Conservation (phyloP, 2,329 filamentous ascomycete species). For the Fusarium napiforme region DNA sequence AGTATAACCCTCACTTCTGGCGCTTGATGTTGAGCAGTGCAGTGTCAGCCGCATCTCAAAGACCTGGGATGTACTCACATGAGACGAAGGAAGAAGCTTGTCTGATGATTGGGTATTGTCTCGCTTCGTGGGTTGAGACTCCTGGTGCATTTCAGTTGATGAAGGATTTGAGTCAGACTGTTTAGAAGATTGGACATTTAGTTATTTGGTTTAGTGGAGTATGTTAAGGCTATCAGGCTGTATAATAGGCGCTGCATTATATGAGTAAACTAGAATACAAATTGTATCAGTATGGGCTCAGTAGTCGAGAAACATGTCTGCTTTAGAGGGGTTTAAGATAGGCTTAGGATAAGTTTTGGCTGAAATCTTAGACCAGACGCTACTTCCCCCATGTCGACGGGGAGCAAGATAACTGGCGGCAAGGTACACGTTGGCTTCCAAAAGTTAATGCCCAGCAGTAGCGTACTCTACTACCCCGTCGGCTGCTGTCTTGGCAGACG, state of each 20-base stretch:
- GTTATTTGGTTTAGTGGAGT: rapidly evolving
- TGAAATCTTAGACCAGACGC: rapidly evolving
- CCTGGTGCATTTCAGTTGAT: slow-evolving; percentile 15
- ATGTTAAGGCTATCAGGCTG: neutral
- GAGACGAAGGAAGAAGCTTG: slow-evolving; percentile 28
- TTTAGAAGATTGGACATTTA: rapidly evolving
- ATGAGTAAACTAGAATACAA: rapidly evolving
- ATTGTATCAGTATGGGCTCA: neutral
- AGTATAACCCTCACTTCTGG: slow-evolving; percentile 38
- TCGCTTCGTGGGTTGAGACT: slow-evolving; percentile 37
- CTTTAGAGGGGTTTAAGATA: too few relatives aligned
- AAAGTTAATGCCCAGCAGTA: too few relatives aligned
- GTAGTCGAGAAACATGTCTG: neutral
- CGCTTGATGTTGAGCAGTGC: slow-evolving; percentile 17
- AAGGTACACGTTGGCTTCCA: too few relatives aligned
- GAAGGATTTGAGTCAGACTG: neutral
- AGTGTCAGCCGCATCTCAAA: neutral
- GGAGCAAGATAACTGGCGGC: too few relatives aligned
- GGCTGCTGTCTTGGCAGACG: too few relatives aligned
- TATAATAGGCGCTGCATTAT: neutral
- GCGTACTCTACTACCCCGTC: too few relatives aligned
- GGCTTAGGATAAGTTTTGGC: rapidly evolving
- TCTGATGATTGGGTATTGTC: slow-evolving; percentile 4
- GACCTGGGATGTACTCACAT: slow-evolving; percentile 15
- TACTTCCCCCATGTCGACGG: rapidly evolving